A percentile compares a stretch with the other conserved stretches of the same genome.
phyloP scores from a whole-genome alignment of 352 stramenopile genomes.

The Globisporangium cystogenes region DNA sequence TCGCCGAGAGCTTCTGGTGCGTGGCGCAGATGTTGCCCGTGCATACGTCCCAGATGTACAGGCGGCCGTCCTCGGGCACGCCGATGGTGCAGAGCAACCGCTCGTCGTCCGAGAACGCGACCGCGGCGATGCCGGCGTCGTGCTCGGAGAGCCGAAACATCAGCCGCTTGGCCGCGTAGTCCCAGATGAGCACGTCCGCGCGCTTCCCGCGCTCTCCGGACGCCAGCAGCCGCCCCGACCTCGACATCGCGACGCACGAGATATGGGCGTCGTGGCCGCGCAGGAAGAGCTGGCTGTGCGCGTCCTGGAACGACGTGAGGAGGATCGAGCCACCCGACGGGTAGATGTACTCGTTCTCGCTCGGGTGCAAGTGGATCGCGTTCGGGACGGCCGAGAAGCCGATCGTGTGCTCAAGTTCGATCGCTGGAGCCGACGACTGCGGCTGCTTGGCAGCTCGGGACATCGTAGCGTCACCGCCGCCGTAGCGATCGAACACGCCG shows the following conservation, averaged over 20 bases:
- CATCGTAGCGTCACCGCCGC: neutral
- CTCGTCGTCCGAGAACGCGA: conserved; percentile 91
- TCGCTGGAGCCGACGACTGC: conserved; percentile 14
- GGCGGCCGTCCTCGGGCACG: conserved; percentile 62
- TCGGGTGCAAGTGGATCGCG: conserved; percentile 85
- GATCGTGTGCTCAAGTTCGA: conserved; percentile 93
- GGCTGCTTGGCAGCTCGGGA: neutral
- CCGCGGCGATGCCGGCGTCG: conserved; percentile 79
- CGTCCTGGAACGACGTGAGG: conserved; percentile 64
- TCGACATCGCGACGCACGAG: conserved; percentile 72
- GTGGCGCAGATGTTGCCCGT: conserved; percentile 87
- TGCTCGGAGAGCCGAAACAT: conserved; percentile 88
- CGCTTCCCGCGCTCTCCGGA: conserved; percentile 77
- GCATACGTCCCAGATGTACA: conserved; percentile 89
- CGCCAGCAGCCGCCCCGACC: conserved; percentile 71
- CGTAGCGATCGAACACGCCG: neutral
- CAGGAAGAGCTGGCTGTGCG: conserved; percentile 80
- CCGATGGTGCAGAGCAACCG: conserved; percentile 82
- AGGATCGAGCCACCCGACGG: conserved; percentile 85
- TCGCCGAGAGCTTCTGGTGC: conserved; percentile 59
- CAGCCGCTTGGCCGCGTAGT: conserved; percentile 59
- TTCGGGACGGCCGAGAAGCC: conserved; percentile 80
- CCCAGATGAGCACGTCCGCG: conserved; percentile 90
- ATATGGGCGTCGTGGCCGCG: conserved; percentile 82
- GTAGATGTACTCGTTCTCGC: conserved; percentile 79